Evolutionary conservation across 257 asterid species (phyloP), one percentile per base, ranked within the genome.

Genomic region (Solanum chmielewskii): DNA sequence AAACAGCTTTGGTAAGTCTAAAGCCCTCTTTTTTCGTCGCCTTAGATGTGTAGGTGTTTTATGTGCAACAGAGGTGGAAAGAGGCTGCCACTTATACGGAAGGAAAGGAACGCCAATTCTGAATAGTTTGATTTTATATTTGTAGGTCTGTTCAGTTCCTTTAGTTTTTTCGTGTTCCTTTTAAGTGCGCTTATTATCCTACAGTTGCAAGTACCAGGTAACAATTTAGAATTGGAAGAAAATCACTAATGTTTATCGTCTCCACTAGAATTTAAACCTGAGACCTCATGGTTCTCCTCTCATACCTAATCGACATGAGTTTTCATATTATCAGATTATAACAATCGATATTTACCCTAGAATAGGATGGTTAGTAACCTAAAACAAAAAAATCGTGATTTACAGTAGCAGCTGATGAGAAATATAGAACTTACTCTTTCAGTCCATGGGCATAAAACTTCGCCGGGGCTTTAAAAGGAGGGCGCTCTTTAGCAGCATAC

Each of bases 401-500:
- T 44, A 44, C 0, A 2, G 84, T 25, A 77, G 84, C 14, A 44
- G 25, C 16, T 13, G 35, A 83, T 13, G 33, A 25, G 0, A 83
- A 62, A 60, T 13, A 37, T 16, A 56, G 45, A 9, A 78, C 97
- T n/a, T 91, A 96, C 99, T 93, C 95, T 89, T 90, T 96, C 69
- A 96, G 88, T 83, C 98, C 99, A 86, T 94, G 98, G 71, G 93
- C 93, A 88, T 96, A 96, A 86, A 89, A 90, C 92, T 94, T 96
- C 0, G 87, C 47, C 0, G 97, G 83, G 86, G 99, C 98, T 87
- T 86, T 91, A 87, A 96, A 94, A 83, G 98, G 97, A 86, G 98
- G 99, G 33, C 98, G 98, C 89, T 92, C 95, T 56, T 94, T 94
- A 21, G 90, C 93, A 56, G 91, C 93, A 71, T 91, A 95, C 60